Evolutionary conservation across 2,329 filamentous ascomycete genomes (phyloP), one percentile per base, ranked within the genome.

Genomic region (Cercospora sp.): DNA sequence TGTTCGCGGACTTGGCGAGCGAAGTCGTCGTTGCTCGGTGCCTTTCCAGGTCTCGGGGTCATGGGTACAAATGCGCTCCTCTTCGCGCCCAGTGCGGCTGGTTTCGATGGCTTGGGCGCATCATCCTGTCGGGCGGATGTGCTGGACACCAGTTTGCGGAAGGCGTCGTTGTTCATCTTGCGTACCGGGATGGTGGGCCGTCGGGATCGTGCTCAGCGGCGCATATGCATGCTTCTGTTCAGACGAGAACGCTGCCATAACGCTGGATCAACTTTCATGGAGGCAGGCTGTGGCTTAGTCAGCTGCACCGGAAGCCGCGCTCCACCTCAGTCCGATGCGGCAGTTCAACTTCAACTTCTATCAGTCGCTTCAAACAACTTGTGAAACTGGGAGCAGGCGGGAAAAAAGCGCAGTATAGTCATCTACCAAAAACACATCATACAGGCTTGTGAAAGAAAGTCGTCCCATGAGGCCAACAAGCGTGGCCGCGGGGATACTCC

Each of bases 121-220:
- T 77, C 80, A 71, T 78, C 73, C 68, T 82, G 65, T 45, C 78
- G 72, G 7, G 80, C 77, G 2, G 84, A 79, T 3, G 82, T 85
- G 72, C 87, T 85, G 72, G 87, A 55, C 23, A 97, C 80, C 6
- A 98, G 86, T 71, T 91, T 90, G 64, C 95, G 90, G 76, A 99
- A 99, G 75, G 97, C 92, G 53, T 93, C 88, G 84, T 98, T 98
- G 79, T 98, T 97, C 95, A 99, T 98, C 5, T 53, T 71, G 67
- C 28, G 31, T 7, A 48, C 3, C 28, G 8, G n/a, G 16, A 23
- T 12, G 30, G 16, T 20, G 3, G 3, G 5, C 10, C 55, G 13
- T 8, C 12, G 23, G 3, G 23, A 13, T 13, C 23, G 48, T 53
- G 23, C 12, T 28, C 23, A 53, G 23, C 23, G 13, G 48, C 13